These are phyloP conservation scores for Gnomoniopsis sp. DNA, from an alignment of 2,329 filamentous ascomycete species.

Conservation along the genomic window DNA sequence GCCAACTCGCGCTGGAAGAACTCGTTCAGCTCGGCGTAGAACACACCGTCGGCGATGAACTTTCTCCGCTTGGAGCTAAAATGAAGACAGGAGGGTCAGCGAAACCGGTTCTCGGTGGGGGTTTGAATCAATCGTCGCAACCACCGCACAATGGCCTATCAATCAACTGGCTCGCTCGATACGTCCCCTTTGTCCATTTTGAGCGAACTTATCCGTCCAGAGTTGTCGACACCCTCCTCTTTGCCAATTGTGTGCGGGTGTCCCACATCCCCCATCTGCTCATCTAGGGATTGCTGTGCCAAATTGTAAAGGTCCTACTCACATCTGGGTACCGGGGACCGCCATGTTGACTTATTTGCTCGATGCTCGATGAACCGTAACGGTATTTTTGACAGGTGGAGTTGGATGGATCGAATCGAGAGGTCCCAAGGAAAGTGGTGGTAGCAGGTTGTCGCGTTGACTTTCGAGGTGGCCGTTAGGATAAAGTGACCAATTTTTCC, in stretches of 20 bases:
- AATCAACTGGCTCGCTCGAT: background rate
- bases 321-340: constrained; percentile 61
- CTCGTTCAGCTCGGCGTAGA: constrained; percentile 99
- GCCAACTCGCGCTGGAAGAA: constrained; percentile 99
- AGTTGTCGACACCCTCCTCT: background rate
- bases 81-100: constrained; percentile 18
- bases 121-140: background rate
- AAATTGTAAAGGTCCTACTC: constrained; percentile 33
- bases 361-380: constrained; percentile 24
- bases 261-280: background rate
- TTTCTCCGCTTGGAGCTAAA: constrained; percentile 86
- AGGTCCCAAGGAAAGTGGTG: constrained; percentile 22
- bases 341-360: constrained; percentile 51
- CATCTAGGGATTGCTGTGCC: background rate
- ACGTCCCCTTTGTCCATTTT: background rate
- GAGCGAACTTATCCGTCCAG: background rate
- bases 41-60: constrained; percentile 97
- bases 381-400: constrained; percentile 29
- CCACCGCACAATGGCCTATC: background rate
- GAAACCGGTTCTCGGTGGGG: constrained; percentile 7
- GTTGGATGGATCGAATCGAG: constrained; percentile 4
- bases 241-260: background rate
- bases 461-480: background rate
- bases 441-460: constrained; percentile 13
- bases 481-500: too few species aligned